A percentile compares a stretch with the other conserved stretches of the same genome.
Evolutionary conservation across 305 asterid genomes (phyloP).

Genomic region (Caryopteris hybrid): DNA sequence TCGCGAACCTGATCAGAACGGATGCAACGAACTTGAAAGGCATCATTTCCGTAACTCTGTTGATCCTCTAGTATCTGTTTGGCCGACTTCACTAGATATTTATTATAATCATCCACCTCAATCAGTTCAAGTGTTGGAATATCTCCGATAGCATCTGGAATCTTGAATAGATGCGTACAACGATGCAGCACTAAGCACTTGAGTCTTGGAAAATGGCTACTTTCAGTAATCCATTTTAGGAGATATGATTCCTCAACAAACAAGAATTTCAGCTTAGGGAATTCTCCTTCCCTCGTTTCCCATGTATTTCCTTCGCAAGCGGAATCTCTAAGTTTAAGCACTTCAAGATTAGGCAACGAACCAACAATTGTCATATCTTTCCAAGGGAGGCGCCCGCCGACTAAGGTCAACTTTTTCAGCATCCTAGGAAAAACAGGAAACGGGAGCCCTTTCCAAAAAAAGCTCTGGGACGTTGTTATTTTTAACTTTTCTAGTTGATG

Average conservation of each 20-base stretch:
- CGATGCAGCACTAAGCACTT: neutral
- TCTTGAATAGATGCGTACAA: neutral
- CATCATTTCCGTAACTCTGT: neutral
- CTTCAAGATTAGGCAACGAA: neutral
- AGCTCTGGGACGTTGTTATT: neutral
- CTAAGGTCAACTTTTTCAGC: neutral
- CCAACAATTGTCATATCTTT: neutral
- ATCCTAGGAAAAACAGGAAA: neutral
- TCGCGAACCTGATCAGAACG: neutral
- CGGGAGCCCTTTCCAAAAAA: neutral
- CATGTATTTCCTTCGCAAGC: neutral
- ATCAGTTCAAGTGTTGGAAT: slow-evolving; percentile 1
- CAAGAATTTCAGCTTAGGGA: neutral
- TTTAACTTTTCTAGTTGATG: neutral
- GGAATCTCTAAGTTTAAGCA: neutral
- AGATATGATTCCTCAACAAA: neutral
- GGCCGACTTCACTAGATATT: neutral
- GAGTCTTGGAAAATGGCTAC: neutral
- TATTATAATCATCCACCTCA: neutral
- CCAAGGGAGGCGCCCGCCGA: neutral
- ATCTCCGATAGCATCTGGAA: neutral
- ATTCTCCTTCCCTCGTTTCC: neutral
- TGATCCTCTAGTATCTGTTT: neutral
- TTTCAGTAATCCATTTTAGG: neutral
- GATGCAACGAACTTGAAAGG: neutral